phyloP scores from a whole-genome alignment of 1,284 basidiomycete genomes.

The Gomphus bonarii region DNA sequence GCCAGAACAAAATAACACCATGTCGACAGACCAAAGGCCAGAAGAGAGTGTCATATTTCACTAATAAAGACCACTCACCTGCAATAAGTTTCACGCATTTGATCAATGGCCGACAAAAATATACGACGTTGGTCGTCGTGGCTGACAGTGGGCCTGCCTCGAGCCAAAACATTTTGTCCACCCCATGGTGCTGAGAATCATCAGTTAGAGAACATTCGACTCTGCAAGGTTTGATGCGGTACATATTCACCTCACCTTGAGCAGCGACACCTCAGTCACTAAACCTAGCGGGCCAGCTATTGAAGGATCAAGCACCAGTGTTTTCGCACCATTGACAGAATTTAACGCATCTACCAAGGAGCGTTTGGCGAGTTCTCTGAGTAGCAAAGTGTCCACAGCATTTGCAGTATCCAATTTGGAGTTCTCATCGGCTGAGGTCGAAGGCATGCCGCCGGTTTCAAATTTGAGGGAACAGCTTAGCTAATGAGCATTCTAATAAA shows the following conservation, averaged over 20 bases:
- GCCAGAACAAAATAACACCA: background rate
- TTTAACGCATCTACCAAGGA: constrained; percentile 75
- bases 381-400: constrained; percentile 52
- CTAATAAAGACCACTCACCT: constrained; percentile 39
- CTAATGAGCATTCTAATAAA: no score
- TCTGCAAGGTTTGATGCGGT: background rate
- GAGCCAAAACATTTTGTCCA: constrained; percentile 99
- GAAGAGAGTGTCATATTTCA: background rate
- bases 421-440: constrained; percentile 1
- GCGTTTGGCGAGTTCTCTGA: constrained; percentile 71
- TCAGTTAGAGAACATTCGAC: background rate
- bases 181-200: constrained; percentile 76
- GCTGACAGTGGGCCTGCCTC: constrained; percentile 80
- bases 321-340: constrained; percentile 90
- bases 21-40: background rate
- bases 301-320: constrained; percentile 82
- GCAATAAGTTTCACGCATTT: constrained; percentile 85
- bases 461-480: no score
- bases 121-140: constrained; percentile 84
- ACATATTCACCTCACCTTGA: constrained; percentile 56
- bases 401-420: constrained; percentile 24
- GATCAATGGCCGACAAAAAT: constrained; percentile 85
- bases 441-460: background rate
- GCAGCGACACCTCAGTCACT: constrained; percentile 81
- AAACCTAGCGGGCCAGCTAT: constrained; percentile 90